A percentile compares a stretch with the other conserved stretches of the same genome.
These are phyloP conservation scores for Leishmania turanica DNA, from an alignment of 208 protist genomes.

Conservation along the genomic window DNA sequence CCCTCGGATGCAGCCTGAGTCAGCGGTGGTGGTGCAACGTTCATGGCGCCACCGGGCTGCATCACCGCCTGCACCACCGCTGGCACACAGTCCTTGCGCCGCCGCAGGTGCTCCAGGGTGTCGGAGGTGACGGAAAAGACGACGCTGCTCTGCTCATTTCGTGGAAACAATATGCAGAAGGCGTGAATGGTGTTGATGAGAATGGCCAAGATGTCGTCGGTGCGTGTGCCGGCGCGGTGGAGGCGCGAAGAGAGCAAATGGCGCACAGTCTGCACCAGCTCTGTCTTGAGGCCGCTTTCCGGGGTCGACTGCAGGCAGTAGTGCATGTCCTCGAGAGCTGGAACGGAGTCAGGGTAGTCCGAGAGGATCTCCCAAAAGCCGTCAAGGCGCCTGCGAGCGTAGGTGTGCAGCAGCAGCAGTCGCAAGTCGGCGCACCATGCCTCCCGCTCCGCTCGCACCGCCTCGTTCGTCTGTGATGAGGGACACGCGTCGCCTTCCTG, in stretches of 20 bases:
- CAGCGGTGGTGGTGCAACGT: constrained; percentile 32
- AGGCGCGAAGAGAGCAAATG: constrained; percentile 71
- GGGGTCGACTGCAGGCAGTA: constrained; percentile 65
- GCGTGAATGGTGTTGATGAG: constrained; percentile 80
- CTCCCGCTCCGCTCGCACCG: constrained; percentile 47
- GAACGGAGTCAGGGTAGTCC: constrained; percentile 83
- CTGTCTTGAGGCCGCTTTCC: constrained; percentile 52
- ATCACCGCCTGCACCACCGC: constrained; percentile 84
- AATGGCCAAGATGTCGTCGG: constrained; percentile 86
- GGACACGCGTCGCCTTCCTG: no score
- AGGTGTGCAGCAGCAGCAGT: constrained; percentile 53
- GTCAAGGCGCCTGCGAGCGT: constrained; percentile 60
- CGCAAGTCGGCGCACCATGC: constrained; percentile 74
- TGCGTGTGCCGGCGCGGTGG: constrained; percentile 83
- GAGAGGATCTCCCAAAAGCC: constrained; percentile 87
- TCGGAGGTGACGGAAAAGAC: constrained; percentile 76
- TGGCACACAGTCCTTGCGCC: constrained; percentile 76
- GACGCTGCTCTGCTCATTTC: constrained; percentile 77
- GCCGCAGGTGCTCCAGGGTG: constrained; percentile 80
- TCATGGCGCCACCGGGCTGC: constrained; percentile 46
- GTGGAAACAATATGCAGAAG: constrained; percentile 72
- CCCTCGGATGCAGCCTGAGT: not conserved
- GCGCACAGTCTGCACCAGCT: constrained; percentile 62
- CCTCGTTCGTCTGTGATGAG: not conserved
- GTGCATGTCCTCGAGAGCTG: constrained; percentile 77